phyloP scores from a whole-genome alignment of 2,329 filamentous ascomycete species.

The Trichoderma semiorbis region DNA sequence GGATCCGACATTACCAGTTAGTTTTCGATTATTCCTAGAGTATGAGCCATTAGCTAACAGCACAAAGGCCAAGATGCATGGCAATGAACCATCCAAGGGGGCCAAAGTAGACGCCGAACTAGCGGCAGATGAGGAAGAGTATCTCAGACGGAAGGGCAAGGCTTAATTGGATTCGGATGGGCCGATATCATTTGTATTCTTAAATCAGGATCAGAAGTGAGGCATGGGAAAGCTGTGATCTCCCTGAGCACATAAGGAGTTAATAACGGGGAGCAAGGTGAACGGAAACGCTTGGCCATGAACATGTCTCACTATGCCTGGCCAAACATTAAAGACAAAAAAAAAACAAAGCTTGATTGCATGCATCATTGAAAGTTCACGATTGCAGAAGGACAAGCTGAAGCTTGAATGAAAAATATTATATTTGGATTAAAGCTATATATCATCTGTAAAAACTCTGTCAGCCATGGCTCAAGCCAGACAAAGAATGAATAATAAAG shows the following conservation, averaged over 20 bases:
- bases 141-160: slow-evolving; percentile 56
- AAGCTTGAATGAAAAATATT: neutral
- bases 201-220: neutral
- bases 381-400: neutral
- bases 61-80: slow-evolving; percentile 58
- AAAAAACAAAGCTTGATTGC: neutral
- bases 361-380: neutral
- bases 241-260: neutral
- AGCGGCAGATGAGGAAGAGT: slow-evolving; percentile 63
- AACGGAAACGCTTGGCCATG: neutral
- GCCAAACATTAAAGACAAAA: neutral
- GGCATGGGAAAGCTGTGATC: neutral
- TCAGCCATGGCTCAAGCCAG: slow-evolving; percentile 9
- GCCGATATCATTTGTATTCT: neutral
- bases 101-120: slow-evolving; percentile 70
- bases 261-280: neutral
- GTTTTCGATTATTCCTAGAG: slow-evolving; percentile 21
- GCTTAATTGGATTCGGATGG: slow-evolving; percentile 14
- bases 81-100: slow-evolving; percentile 69
- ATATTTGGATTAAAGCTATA: neutral
- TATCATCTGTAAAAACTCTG: neutral
- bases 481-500: slow-evolving; percentile 19
- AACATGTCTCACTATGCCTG: neutral
- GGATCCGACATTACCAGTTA: slow-evolving; percentile 59
- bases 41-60: slow-evolving; percentile 3